Evolutionary conservation across 2,329 filamentous ascomycete species (phyloP).

Genomic region (Emergomyces pasteurianus): DNA sequence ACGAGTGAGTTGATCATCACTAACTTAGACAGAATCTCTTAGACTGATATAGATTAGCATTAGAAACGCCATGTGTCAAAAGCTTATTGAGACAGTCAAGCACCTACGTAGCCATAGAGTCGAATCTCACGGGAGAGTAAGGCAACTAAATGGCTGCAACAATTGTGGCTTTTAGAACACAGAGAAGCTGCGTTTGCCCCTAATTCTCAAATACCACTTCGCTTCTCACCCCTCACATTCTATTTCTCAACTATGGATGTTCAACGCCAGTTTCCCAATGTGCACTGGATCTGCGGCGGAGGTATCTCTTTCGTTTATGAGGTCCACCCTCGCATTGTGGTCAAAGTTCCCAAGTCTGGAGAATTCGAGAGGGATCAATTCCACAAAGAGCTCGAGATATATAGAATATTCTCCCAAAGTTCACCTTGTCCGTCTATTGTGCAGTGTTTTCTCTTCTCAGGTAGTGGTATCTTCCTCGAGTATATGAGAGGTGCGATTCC

Average conservation of each 20-base stretch:
- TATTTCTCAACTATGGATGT: constrained; percentile 13
- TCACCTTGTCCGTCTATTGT: constrained; percentile 16
- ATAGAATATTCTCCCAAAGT: constrained; percentile 13
- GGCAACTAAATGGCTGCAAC: too few relatives aligned
- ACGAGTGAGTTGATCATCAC: too few relatives aligned
- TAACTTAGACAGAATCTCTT: too few relatives aligned
- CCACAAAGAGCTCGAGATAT: constrained; percentile 16
- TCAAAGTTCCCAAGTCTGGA: constrained; percentile 17
- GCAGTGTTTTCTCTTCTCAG: constrained; percentile 14
- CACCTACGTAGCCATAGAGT: too few relatives aligned
- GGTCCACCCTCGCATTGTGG: constrained; percentile 19
- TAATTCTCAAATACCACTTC: too few relatives aligned
- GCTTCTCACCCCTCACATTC: too few relatives aligned
- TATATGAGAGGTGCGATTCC: constrained; percentile 18
- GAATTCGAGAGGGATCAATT: constrained; percentile 18
- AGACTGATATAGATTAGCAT: too few relatives aligned
- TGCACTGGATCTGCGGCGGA: constrained; percentile 16
- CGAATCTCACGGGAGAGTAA: too few relatives aligned
- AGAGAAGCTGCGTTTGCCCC: too few relatives aligned
- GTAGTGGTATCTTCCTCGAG: constrained; percentile 19
- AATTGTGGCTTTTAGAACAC: too few relatives aligned
- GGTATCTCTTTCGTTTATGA: constrained; percentile 19
- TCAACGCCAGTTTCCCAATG: constrained; percentile 11
- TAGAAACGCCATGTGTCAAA: too few relatives aligned
- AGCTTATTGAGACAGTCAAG: too few relatives aligned